Conservation (phyloP, 768 basidiomycete species). For the Pleurotus eryngii region DNA sequence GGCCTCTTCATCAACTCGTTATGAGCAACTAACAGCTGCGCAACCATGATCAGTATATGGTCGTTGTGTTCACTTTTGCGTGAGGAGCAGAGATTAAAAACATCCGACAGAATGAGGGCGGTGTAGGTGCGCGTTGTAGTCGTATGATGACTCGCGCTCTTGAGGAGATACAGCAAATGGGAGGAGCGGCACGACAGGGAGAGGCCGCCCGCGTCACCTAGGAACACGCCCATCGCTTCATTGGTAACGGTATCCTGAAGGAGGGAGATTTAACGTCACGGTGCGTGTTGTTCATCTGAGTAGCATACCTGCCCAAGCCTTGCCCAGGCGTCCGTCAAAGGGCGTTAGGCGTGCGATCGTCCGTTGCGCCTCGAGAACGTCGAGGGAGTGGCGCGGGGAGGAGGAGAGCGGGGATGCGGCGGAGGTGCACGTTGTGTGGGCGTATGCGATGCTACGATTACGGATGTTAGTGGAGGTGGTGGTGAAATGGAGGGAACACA, state of each 20-base stretch:
- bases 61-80: constrained; percentile 31
- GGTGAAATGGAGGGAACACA: constrained; percentile 7
- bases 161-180: constrained; percentile 3
- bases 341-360: constrained; percentile 55
- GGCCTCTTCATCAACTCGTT: too few species aligned
- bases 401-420: constrained; percentile 56
- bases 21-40: too few species aligned
- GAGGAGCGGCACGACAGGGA: constrained; percentile 22
- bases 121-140: constrained; percentile 35
- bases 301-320: constrained; percentile 49
- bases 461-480: constrained; percentile 3
- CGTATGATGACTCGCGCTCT: constrained; percentile 12
- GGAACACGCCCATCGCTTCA: constrained; percentile 45
- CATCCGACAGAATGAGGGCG: constrained; percentile 57
- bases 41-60: constrained; percentile 4
- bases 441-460: constrained; percentile 58
- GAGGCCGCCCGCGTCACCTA: constrained; percentile 58
- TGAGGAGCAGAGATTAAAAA: constrained; percentile 19
- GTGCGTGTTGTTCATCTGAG: neutral
- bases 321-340: constrained; percentile 71
- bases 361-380: constrained; percentile 42
- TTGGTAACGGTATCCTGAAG: constrained; percentile 33
- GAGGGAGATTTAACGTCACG: neutral
- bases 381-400: constrained; percentile 34
- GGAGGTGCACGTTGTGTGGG: constrained; percentile 61